phyloP scores from a whole-genome alignment of 306 rosid species.

The Cicer judaicum region DNA sequence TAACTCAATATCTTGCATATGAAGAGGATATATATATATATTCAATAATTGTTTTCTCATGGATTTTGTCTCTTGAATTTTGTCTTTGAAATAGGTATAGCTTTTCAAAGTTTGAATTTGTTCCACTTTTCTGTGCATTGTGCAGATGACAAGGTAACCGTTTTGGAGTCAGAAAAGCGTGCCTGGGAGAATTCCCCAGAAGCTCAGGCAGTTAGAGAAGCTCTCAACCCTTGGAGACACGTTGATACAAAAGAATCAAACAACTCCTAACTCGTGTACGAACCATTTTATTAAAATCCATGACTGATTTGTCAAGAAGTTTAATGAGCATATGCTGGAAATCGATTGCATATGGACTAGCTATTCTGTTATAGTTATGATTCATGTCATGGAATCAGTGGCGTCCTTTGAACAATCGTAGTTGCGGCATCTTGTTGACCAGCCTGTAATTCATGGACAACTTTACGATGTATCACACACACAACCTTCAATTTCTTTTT shows the following conservation, averaged over 20 bases:
- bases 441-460: background rate
- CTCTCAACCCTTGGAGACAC: conserved; percentile 60
- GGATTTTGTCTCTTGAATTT: background rate
- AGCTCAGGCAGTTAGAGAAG: conserved; percentile 73
- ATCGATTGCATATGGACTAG: conserved; percentile 9
- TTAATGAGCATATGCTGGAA: conserved; percentile 11
- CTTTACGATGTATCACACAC: background rate
- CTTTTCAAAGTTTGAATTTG: conserved; percentile 1
- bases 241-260: conserved; percentile 41
- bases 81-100: conserved; percentile 13
- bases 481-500: background rate
- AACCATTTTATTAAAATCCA: conserved; percentile 12
- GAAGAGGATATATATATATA: background rate
- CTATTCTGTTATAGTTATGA: conserved; percentile 8
- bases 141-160: conserved; percentile 91
- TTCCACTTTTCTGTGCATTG: conserved; percentile 29
- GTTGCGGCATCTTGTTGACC: background rate
- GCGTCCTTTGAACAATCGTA: background rate
- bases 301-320: conserved; percentile 16
- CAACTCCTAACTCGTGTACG: conserved; percentile 43
- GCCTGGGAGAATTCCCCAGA: conserved; percentile 83
- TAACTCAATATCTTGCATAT: background rate
- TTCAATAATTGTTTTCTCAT: conserved; percentile 17
- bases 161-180: conserved; percentile 80
- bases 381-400: background rate